Evolutionary conservation across 495 filamentous ascomycete species (phyloP), one percentile per base, ranked within the genome.

Genomic region (Neurospora cerealis): DNA sequence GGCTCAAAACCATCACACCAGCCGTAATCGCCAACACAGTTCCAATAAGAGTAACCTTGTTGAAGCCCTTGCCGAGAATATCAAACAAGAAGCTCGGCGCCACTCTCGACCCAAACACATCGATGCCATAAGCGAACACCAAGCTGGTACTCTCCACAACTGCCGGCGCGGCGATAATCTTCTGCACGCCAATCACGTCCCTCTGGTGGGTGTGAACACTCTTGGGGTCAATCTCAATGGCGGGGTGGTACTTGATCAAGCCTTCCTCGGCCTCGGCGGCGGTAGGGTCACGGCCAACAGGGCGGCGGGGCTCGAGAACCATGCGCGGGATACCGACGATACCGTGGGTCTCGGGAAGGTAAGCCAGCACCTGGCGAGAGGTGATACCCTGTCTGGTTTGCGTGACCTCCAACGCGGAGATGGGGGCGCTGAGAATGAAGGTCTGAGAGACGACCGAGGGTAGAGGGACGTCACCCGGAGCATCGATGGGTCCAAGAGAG

Each of bases 371-470:
- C 73, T 94, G 90, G 24, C 93, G 91, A 34, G 89, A 90, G 5
- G 93, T 96, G 82, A 99, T 98, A 19, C 96, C 95, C 84, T 99
- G 96, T 41, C 92, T 89, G 7, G 96, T 99, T 79, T 93, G 89
- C 9, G 95, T 96, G 24, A 96, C 92, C 6, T 91, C 86, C 80
- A 98, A 89, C 70, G 92, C 88, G 38, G 90, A 89, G 74, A 98
- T 89, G 37, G 91, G 87, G 69, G 91, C 88, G 3, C 91, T 86
- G 77, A 97, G 90, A 75, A 97, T 82, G 79, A 90, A 98, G 4
- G 91, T 85, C 80, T 97, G 92, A 1, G 92, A 90, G 41, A 95
- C 81, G 24, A 93, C 92, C 46, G 92, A 87, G 1, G 96, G 96
- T 4, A 84, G 80, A 21, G 77, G 74, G 3, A 79, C 77, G 69